A percentile compares a stretch with the other conserved stretches of the same genome.
phyloP scores from a whole-genome alignment of 2,329 filamentous ascomycete genomes.

The Arthrobotrys sphaeroides region DNA sequence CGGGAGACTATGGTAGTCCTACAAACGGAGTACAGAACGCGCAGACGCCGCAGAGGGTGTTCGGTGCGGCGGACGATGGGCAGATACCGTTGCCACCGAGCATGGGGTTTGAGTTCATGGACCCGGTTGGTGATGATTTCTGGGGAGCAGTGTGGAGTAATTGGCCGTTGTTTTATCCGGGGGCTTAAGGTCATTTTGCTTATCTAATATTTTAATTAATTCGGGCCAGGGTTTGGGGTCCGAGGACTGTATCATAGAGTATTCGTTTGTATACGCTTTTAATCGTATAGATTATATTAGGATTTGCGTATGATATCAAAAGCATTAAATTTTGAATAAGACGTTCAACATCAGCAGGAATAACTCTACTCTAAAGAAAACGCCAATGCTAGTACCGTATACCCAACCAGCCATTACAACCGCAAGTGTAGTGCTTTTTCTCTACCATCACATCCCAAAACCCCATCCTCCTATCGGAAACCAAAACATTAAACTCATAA shows the following conservation, averaged over 20 bases:
- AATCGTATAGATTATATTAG: neutral
- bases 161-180: slow-evolving; percentile 49
- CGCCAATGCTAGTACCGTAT: no score
- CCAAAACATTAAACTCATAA: neutral
- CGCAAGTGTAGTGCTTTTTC: neutral
- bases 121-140: slow-evolving; percentile 29
- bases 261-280: neutral
- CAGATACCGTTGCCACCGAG: slow-evolving; percentile 28
- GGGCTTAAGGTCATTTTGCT: no score
- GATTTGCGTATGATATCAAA: neutral
- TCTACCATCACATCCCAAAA: neutral
- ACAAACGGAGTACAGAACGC: neutral
- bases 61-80: neutral
- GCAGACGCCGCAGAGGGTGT: neutral
- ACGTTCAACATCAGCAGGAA: neutral
- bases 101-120: slow-evolving; percentile 48
- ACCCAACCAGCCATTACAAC: neutral
- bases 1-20: slow-evolving; percentile 24
- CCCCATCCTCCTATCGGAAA: neutral
- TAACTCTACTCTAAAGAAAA: neutral
- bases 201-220: no score
- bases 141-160: slow-evolving; percentile 52
- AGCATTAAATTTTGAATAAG: neutral
- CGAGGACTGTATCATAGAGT: neutral
- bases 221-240: no score